Evolutionary conservation across 805 yeast species (phyloP).

Genomic region (Hanseniaspora valbyensis): DNA sequence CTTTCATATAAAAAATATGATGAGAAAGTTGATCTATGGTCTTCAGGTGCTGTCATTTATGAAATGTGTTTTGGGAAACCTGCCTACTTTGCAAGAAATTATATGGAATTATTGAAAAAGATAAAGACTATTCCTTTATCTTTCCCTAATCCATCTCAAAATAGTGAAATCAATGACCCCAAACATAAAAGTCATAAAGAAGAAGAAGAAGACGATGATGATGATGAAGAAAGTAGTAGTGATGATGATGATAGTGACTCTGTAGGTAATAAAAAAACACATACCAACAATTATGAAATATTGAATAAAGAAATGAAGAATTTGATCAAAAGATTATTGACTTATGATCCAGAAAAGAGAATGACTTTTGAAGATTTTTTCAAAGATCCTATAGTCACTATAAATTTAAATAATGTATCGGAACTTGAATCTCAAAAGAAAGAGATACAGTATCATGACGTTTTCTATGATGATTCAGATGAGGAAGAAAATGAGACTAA

Average conservation of each 20-base stretch:
- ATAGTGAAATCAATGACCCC: no score
- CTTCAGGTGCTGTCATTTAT: constrained; percentile 90
- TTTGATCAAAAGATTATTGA: constrained; percentile 64
- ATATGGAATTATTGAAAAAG: constrained; percentile 74
- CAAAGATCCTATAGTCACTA: constrained; percentile 37
- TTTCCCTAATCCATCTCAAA: constrained; percentile 40
- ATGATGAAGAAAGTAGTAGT: background rate
- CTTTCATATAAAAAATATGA: constrained; percentile 87
- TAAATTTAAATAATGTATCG: background rate
- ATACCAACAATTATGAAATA: constrained; percentile 1
- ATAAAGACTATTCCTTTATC: constrained; percentile 72
- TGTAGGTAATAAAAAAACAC: background rate
- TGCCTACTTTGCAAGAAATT: constrained; percentile 89
- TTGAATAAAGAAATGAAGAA: constrained; percentile 35
- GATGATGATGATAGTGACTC: constrained; percentile 2
- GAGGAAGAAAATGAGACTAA: background rate
- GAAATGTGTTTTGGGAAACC: constrained; percentile 97
- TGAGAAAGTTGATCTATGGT: constrained; percentile 96
- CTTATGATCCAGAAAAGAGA: constrained; percentile 76
- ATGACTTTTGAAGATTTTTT: constrained; percentile 85
- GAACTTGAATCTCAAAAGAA: background rate
- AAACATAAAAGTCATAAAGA: no score
- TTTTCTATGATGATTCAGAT: background rate
- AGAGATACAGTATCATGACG: background rate
- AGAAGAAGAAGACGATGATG: no score